These are phyloP conservation scores for Oldenlandia corymbosa DNA, from an alignment of 257 asterid species.

Conservation along the genomic window DNA sequence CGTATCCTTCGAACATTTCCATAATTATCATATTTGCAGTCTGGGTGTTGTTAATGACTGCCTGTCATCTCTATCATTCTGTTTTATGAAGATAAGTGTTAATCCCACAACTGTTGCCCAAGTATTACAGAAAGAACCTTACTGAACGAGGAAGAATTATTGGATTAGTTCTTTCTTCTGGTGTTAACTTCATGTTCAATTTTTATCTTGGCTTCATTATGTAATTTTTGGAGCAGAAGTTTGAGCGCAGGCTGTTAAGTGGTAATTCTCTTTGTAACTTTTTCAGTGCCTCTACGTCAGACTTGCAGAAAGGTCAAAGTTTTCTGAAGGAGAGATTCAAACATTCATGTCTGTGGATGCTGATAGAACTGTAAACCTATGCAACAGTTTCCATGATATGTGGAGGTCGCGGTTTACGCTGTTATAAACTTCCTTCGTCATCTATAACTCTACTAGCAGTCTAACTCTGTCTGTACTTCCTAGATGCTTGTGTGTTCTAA, in stretches of 20 bases:
- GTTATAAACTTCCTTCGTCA: neutral
- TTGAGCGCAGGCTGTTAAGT: neutral
- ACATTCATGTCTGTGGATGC: slow-evolving; percentile 99
- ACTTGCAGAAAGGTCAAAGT: slow-evolving; percentile 86
- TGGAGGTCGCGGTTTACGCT: slow-evolving; percentile 62
- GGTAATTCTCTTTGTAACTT: slow-evolving; percentile 9
- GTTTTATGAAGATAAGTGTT: neutral
- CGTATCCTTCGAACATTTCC: neutral
- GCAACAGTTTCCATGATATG: slow-evolving; percentile 91
- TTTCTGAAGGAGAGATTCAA: slow-evolving; percentile 97
- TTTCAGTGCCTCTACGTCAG: slow-evolving; percentile 68
- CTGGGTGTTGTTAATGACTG: neutral
- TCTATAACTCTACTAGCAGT: neutral
- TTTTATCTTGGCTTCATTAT: slow-evolving; percentile 1
- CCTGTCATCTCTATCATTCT: neutral
- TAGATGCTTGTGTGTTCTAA: no score
- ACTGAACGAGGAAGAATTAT: neutral
- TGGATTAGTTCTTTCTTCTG: neutral
- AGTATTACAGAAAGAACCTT: neutral
- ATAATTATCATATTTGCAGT: neutral
- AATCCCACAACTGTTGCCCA: neutral
- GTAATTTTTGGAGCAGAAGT: neutral
- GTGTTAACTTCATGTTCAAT: neutral
- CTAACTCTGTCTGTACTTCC: neutral
- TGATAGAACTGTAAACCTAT: slow-evolving; percentile 73